Base-by-base conservation (phyloP, 805 yeast genomes). In the Clavispora vitiphila region DNA sequence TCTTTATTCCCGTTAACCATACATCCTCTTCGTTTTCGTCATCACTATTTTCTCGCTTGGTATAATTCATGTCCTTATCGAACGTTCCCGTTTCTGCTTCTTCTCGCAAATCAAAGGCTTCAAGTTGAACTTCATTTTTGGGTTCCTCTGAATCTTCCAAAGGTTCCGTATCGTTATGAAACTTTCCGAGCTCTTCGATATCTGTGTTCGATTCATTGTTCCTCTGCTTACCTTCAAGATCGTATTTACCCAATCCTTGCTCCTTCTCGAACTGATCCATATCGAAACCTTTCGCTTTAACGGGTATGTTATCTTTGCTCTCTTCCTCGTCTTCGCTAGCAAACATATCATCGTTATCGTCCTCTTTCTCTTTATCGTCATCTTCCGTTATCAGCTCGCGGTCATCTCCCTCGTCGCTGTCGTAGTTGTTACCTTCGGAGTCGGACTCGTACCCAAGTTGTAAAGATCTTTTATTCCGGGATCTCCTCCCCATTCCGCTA, bases 1-100 rank as follows among this genome's bases (percentile, higher is more conserved):
- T 27, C 10, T 39, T 37, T 1, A 46, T 26, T 0, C 37, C 47
- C n/a, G 24, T 37, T 48, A 49, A 42, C 55, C 55, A 51, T 12
- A 48, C 58, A 8, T 52, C 55, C 6, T 51, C 58, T 5, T 57
- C 62, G 9, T 61, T 61, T 18, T 57, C 57, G 5, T 56, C 69
- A 11, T 53, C 55, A 9, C 49, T 44, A 3, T 64, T 64, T 3
- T 67, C 70, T 12, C 62, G 60, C 20, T 72, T 62, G 15, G 78
- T 62, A 49, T 66, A 83, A 49, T 79, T 81, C 1, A 88, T 87
- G 30, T 74, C 76, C 29, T 62, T 68, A 49, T 82, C 88, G 53
- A 81, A 80, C 3, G 58, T 57, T 2, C 89, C 91, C 35, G 74
- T 78, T 40, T 72, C 72, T 34, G 66, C 58, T 50, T 85, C 91